Base-by-base conservation (phyloP, 768 basidiomycete genomes). In the Leccinum subgranulosum region DNA sequence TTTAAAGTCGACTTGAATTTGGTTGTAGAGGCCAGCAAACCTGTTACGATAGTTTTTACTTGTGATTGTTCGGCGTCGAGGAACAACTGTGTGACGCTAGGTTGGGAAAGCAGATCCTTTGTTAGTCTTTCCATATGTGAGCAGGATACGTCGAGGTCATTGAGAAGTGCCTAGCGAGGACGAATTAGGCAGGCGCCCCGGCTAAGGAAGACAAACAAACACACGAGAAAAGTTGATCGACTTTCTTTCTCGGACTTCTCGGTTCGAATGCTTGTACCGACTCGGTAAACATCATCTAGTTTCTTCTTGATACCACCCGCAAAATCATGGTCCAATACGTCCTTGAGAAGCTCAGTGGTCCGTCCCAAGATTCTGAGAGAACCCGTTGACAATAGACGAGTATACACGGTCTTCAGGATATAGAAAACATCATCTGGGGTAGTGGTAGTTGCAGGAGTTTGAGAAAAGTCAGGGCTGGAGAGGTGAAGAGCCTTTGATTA, bases 351-450 rank as follows among this genome's bases (percentile, higher is more conserved):
- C 14, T 81, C 79, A 3, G 86, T 75, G 53, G 85, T 86, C 27
- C 76, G 77, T 57, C 83, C 77, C 2, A 92, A 78, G 3, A 81
- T 82, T 6, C 70, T 67, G 4, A 84, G 60, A 3, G 88, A 88
- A 0, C 92, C 93, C 0, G 90, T 88, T 0, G 90, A 88, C 17
- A 97, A 69, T 31, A 94, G 74, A 11, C 97, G 84, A 19, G 83
- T 78, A 5, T 94, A 78, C 3, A 95, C 87, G 7, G 85, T 79
- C 72, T 97, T 98, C 58, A 98, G 77, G 56, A 99, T 88, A 74
- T 97, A 99, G 75, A 98, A 99, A 2, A 88, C 90, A 64, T 98
- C 97, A 70, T 99, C 97, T 0, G 92, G 92, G 0, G 84, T 85
- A 0, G 91, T 93, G 0, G 88, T 90, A 2, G 79, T 83, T 11